Evolutionary conservation across 164 flowering plant genomes (phyloP).

Genomic region (Brasenia schreberi): DNA sequence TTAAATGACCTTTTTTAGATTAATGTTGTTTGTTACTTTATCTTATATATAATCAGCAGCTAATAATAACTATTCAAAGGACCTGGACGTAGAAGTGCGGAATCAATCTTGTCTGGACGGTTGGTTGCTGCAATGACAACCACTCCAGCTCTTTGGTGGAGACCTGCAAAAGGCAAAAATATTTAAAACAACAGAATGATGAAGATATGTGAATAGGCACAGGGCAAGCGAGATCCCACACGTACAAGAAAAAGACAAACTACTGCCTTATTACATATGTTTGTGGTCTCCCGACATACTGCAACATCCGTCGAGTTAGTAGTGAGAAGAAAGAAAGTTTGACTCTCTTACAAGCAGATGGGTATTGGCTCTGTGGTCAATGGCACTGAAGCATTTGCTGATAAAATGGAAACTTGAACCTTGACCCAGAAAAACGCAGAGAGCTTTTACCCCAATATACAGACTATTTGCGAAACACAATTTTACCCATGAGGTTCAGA

Average conservation of each 20-base stretch:
- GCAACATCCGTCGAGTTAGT: neutral
- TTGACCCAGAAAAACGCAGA: neutral
- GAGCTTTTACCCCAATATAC: neutral
- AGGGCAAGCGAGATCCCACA: neutral
- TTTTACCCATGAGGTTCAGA: neutral
- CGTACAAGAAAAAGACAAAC: neutral
- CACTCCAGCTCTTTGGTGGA: slow-evolving; percentile 79
- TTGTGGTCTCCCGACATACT: neutral
- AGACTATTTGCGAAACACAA: neutral
- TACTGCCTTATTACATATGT: neutral
- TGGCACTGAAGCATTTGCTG: neutral
- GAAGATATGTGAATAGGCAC: neutral
- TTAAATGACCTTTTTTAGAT: no score
- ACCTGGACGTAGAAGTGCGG: slow-evolving; percentile 95
- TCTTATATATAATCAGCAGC: no score
- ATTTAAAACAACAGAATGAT: neutral
- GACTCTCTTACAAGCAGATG: no score
- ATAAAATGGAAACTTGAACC: neutral
- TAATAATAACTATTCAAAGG: neutral
- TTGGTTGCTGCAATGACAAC: slow-evolving; percentile 97
- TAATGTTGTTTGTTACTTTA: no score
- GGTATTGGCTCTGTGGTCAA: no score
- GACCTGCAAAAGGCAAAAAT: slow-evolving; percentile 29
- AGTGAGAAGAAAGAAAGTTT: neutral
- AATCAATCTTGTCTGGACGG: slow-evolving; percentile 94